These are phyloP conservation scores for Cornus florida DNA, from an alignment of 148 eudicot genomes.

Conservation along the genomic window DNA sequence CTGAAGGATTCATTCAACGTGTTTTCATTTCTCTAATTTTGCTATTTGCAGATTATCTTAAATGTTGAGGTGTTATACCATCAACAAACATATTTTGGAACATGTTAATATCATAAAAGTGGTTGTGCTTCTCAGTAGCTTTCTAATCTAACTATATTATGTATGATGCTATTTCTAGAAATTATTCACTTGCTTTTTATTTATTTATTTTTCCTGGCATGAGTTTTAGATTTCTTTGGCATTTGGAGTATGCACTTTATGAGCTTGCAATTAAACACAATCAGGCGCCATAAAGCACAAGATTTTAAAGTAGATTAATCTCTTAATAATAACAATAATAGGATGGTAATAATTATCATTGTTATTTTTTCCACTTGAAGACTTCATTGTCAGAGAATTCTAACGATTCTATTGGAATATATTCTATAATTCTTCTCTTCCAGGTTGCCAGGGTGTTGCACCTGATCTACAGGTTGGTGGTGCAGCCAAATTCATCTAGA, in stretches of 20 bases:
- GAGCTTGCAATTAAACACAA: neutral
- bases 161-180: neutral
- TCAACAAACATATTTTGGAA: neutral
- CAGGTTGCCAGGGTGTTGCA: constrained; percentile 96
- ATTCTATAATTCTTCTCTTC: constrained; percentile 23
- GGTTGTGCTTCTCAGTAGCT: neutral
- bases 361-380: neutral
- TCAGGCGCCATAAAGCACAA: neutral
- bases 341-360: too few relatives aligned
- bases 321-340: neutral
- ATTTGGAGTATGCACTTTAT: neutral
- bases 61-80: neutral
- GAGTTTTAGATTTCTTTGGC: neutral
- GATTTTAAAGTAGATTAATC: neutral
- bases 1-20: neutral
- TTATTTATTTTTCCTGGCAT: neutral
- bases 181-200: neutral
- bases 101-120: neutral
- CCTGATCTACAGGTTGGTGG: constrained; percentile 89
- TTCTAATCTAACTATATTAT: neutral
- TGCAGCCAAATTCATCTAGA: constrained; percentile 90
- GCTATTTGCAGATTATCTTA: neutral
- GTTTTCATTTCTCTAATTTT: neutral
- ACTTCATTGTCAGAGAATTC: neutral
- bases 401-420: neutral